Evolutionary conservation across 352 stramenopile species (phyloP).

Genomic region (Phytopythium chamaehyphon): DNA sequence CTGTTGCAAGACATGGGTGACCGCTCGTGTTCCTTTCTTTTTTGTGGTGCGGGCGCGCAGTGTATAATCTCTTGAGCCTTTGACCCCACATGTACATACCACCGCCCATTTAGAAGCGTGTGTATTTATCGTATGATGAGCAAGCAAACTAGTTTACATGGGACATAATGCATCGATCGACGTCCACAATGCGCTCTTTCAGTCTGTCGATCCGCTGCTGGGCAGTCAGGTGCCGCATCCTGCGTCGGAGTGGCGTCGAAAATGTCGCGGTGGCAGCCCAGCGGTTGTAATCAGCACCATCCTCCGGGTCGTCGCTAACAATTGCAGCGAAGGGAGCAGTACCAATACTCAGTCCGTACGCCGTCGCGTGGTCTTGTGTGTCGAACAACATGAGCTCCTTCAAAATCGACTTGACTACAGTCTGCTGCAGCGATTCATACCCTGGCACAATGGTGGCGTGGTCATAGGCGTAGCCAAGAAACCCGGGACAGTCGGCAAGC

Average conservation of each 20-base stretch:
- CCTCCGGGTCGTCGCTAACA: constrained; percentile 24
- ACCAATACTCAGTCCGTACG: constrained; percentile 38
- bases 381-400: constrained; percentile 78
- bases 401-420: constrained; percentile 68
- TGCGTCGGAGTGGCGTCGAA: constrained; percentile 45
- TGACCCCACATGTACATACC: background rate
- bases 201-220: constrained; percentile 32
- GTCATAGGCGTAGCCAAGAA: constrained; percentile 74
- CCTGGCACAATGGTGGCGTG: constrained; percentile 49
- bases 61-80: constrained; percentile 25
- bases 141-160: constrained; percentile 1
- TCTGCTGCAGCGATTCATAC: constrained; percentile 56
- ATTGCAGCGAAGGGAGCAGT: constrained; percentile 36
- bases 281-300: background rate
- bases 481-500: constrained; percentile 28
- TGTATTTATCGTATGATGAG: background rate
- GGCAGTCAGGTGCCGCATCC: constrained; percentile 40
- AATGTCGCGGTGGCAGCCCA: constrained; percentile 35
- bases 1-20: constrained; percentile 6
- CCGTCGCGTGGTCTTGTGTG: constrained; percentile 36
- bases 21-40: constrained; percentile 24
- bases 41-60: constrained; percentile 22
- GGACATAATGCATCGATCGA: constrained; percentile 36
- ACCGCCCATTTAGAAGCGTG: background rate
- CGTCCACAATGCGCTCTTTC: constrained; percentile 26